Percentiles rank a stretch among this genome's conserved stretches.
Evolutionary conservation across 176 grass and related monocot genomes (phyloP).

Genomic region (Oryza punctata): DNA sequence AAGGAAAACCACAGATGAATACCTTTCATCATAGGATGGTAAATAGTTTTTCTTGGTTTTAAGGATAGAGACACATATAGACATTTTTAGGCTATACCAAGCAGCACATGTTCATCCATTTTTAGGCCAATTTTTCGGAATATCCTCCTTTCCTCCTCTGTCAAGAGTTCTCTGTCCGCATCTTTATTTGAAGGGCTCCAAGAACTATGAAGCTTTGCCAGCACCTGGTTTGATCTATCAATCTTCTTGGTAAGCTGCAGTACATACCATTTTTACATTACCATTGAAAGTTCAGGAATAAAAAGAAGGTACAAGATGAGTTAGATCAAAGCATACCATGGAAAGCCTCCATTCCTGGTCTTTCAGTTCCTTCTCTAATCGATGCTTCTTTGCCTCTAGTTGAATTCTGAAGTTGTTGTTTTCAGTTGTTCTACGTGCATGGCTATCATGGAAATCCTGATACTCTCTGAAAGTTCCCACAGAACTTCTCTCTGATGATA

Average conservation of each 20-base stretch:
- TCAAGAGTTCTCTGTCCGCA: constrained; percentile 76
- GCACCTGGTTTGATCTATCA: constrained; percentile 65
- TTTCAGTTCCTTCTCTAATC: constrained; percentile 76
- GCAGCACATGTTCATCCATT: constrained; percentile 72
- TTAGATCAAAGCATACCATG: constrained; percentile 56
- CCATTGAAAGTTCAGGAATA: background rate
- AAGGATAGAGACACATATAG: background rate
- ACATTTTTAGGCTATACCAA: constrained; percentile 47
- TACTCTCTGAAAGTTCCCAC: constrained; percentile 69
- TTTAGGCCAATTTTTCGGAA: constrained; percentile 64
- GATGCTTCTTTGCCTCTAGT: constrained; percentile 68
- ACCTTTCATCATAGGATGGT: constrained; percentile 9
- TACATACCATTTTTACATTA: background rate
- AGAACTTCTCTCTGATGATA: constrained; percentile 47
- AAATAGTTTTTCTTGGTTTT: background rate
- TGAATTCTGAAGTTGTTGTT: constrained; percentile 29
- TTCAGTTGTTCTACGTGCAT: constrained; percentile 37
- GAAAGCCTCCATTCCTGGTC: constrained; percentile 62
- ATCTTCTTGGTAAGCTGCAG: constrained; percentile 81
- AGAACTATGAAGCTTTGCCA: constrained; percentile 64
- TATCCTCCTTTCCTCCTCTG: constrained; percentile 75
- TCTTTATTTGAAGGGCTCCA: constrained; percentile 50
- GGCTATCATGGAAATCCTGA: constrained; percentile 58
- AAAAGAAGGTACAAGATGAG: constrained; percentile 20
- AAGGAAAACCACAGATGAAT: constrained; percentile 20